phyloP scores from a whole-genome alignment of 257 asterid species.

The Capsicum chinense region DNA sequence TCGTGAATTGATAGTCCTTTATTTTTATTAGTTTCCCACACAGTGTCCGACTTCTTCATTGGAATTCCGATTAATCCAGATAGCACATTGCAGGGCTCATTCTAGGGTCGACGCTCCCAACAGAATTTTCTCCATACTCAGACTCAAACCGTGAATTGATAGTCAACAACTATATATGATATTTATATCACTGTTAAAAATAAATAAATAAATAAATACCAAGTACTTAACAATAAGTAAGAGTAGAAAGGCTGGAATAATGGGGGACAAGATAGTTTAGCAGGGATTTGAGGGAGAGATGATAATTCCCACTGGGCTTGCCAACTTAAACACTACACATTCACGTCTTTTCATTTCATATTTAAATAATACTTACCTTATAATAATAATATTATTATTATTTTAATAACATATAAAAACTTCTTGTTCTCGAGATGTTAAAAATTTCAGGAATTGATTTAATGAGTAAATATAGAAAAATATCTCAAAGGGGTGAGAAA shows the following conservation, averaged over 20 bases:
- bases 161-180: neutral
- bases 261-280: conserved; percentile 29
- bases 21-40: too few relatives aligned
- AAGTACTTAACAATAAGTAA: neutral
- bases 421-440: conserved; percentile 42
- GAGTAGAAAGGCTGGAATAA: conserved; percentile 5
- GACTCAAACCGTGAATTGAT: neutral
- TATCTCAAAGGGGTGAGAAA: conserved; percentile 26
- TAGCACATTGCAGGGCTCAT: too few relatives aligned
- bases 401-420: neutral
- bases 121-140: too few relatives aligned
- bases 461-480: conserved; percentile 13
- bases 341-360: conserved; percentile 27
- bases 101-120: too few relatives aligned
- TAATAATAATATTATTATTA: neutral
- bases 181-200: neutral
- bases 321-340: conserved; percentile 29
- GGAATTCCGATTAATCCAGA: too few relatives aligned
- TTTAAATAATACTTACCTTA: too few relatives aligned
- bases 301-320: conserved; percentile 15
- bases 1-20: neutral
- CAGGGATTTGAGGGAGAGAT: conserved; percentile 23
- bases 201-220: neutral
- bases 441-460: conserved; percentile 18
- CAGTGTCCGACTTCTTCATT: too few relatives aligned